A percentile compares a stretch with the other conserved stretches of the same genome.
These are phyloP conservation scores for Daldinia caldariorum DNA, from an alignment of 495 filamentous ascomycete species.

Conservation along the genomic window DNA sequence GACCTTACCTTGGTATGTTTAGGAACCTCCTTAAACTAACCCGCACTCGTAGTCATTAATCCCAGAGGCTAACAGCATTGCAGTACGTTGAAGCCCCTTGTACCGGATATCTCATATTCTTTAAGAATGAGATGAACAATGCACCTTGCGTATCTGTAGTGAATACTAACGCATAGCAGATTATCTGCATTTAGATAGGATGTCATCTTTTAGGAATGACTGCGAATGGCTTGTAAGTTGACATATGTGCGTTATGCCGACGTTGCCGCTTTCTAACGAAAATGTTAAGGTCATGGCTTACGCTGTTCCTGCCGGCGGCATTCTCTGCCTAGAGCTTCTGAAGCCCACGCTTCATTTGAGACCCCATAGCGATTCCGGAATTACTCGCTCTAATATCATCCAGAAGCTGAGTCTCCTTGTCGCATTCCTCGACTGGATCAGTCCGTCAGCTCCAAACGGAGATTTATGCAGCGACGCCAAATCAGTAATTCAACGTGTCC, in stretches of 20 bases:
- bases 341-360: constrained; percentile 60
- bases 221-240: constrained; percentile 66
- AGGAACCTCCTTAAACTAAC: background rate
- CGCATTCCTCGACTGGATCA: constrained; percentile 65
- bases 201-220: constrained; percentile 61
- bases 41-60: background rate
- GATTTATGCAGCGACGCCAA: constrained; percentile 59
- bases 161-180: constrained; percentile 19
- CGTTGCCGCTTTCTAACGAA: constrained; percentile 27
- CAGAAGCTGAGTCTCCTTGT: constrained; percentile 72
- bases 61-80: background rate
- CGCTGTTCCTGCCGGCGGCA: constrained; percentile 67
- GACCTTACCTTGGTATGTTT: constrained; percentile 36
- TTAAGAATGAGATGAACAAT: background rate
- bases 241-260: background rate
- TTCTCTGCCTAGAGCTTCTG: constrained; percentile 69
- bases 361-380: constrained; percentile 49
- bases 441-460: constrained; percentile 64
- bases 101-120: background rate
- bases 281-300: constrained; percentile 58
- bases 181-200: constrained; percentile 58
- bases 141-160: background rate
- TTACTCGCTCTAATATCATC: constrained; percentile 67
- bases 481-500: constrained; percentile 55
- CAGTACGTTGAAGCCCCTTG: constrained; percentile 35